Evolutionary conservation across 345 rosid species (phyloP).

Genomic region (Linum trigynum): DNA sequence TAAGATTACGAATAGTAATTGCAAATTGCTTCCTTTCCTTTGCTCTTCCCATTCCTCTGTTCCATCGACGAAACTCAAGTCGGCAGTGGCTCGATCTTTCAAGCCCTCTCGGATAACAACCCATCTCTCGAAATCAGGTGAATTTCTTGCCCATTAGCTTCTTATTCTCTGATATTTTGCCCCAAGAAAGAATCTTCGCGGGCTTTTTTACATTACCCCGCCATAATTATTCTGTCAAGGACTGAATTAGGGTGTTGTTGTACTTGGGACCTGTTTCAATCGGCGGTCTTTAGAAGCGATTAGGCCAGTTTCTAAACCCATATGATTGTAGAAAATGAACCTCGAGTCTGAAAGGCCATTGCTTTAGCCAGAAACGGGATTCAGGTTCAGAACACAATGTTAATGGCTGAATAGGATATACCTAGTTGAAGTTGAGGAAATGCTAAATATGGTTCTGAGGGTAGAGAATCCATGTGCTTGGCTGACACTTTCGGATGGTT

Average conservation of each 20-base stretch:
- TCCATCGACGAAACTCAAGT: not conserved
- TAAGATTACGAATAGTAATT: not conserved
- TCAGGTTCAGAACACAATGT: too few species aligned
- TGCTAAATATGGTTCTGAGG: not conserved
- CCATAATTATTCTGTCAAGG: too few species aligned
- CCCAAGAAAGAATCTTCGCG: not conserved
- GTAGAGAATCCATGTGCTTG: not conserved
- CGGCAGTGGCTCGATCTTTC: not conserved
- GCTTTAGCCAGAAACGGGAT: not conserved
- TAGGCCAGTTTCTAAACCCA: too few species aligned
- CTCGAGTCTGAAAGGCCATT: too few species aligned
- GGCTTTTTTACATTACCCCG: not conserved
- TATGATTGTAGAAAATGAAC: too few species aligned
- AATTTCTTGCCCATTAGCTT: not conserved
- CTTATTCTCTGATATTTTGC: not conserved
- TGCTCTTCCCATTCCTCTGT: not conserved
- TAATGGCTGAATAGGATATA: too few species aligned
- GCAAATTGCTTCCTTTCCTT: not conserved
- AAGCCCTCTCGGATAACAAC: not conserved
- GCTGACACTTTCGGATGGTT: not conserved
- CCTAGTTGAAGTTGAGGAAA: not conserved
- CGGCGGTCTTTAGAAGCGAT: too few species aligned
- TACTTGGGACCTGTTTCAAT: too few species aligned
- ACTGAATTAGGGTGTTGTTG: too few species aligned
- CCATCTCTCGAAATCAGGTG: conserved; percentile 1